phyloP scores from a whole-genome alignment of 495 filamentous ascomycete genomes.

The Penicillium coffeae region DNA sequence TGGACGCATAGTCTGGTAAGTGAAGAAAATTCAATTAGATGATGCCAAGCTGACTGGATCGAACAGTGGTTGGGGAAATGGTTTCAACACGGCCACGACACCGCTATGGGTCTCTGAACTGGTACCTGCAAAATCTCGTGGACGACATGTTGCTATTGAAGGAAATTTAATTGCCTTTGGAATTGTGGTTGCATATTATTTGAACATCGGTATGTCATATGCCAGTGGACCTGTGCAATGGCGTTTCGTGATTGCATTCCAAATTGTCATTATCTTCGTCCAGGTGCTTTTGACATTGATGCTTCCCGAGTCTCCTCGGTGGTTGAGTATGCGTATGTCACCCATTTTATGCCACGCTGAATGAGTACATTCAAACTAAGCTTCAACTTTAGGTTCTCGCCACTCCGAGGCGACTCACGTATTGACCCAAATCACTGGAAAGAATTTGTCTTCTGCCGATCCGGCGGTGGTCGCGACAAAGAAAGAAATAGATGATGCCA shows the following conservation, averaged over 20 bases:
- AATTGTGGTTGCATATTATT: conserved; percentile 46
- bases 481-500: too few species aligned
- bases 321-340: conserved; percentile 38
- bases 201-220: conserved; percentile 53
- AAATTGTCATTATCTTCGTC: conserved; percentile 28
- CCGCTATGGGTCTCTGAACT: conserved; percentile 66
- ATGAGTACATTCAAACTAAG: too few species aligned
- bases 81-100: conserved; percentile 55
- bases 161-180: conserved; percentile 57
- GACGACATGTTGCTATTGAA: conserved; percentile 55
- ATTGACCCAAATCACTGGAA: too few species aligned
- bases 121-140: conserved; percentile 54
- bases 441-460: too few species aligned
- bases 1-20: conserved; percentile 12
- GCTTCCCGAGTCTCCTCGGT: conserved; percentile 44
- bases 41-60: neutral
- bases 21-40: neutral
- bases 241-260: conserved; percentile 48
- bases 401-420: neutral
- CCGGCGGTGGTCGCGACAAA: too few species aligned
- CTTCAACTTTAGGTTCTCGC: too few species aligned
- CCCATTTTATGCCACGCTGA: conserved; percentile 35
- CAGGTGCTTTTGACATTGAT: conserved; percentile 32
- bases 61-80: conserved; percentile 53
- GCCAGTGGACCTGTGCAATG: conserved; percentile 33